phyloP scores from a whole-genome alignment of 805 yeast species.

The Wickerhamia fluorescens region DNA sequence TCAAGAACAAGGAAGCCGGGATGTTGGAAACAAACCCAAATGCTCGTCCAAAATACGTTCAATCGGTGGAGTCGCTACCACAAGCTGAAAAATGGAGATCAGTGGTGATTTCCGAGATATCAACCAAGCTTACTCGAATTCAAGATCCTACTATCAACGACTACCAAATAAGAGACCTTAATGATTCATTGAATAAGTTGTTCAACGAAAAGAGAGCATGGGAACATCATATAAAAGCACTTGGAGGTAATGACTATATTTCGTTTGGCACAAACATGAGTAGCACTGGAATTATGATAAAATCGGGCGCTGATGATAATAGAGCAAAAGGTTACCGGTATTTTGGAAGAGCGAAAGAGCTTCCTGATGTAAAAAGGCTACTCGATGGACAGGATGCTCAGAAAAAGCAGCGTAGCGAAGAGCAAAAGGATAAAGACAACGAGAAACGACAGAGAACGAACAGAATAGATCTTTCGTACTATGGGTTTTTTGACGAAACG shows the following conservation, averaged over 20 bases:
- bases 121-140: slow-evolving; percentile 50
- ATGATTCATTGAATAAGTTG: slow-evolving; percentile 64
- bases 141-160: slow-evolving; percentile 55
- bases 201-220: slow-evolving; percentile 65
- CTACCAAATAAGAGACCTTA: slow-evolving; percentile 59
- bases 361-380: slow-evolving; percentile 54
- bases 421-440: not conserved
- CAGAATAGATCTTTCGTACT: slow-evolving; percentile 31
- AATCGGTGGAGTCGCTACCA: slow-evolving; percentile 43
- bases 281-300: slow-evolving; percentile 9
- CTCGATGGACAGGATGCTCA: slow-evolving; percentile 16
- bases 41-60: slow-evolving; percentile 55
- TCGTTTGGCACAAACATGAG: slow-evolving; percentile 17
- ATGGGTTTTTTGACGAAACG: slow-evolving; percentile 33
- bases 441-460: not conserved
- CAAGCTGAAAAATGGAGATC: slow-evolving; percentile 70
- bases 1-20: slow-evolving; percentile 53
- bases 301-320: slow-evolving; percentile 12
- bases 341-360: slow-evolving; percentile 77
- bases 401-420: slow-evolving; percentile 10
- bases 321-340: slow-evolving; percentile 52
- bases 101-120: slow-evolving; percentile 57
- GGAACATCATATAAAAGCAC: slow-evolving; percentile 64
- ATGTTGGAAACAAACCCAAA: slow-evolving; percentile 48
- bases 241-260: slow-evolving; percentile 71